phyloP scores from a whole-genome alignment of 331 rosid species.

The Acacia pycnantha region DNA sequence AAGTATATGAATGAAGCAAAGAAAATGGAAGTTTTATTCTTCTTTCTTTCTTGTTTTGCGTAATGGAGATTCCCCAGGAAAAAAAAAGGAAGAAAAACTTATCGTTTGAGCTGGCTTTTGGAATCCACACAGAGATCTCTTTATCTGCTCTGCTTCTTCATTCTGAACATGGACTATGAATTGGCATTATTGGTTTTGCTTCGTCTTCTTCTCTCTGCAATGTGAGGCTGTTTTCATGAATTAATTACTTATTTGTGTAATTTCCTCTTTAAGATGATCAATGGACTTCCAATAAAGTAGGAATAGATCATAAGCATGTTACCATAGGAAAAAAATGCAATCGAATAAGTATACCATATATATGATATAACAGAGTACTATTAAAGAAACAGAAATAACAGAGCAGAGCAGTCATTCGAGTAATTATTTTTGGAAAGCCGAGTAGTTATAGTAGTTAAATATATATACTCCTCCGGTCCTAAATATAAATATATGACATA shows the following conservation, averaged over 20 bases:
- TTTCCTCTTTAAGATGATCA: not conserved
- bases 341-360: not conserved
- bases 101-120: not conserved
- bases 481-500: no score
- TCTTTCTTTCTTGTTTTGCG: not conserved
- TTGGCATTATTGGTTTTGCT: not conserved
- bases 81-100: not conserved
- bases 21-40: not conserved
- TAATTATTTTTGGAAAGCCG: not conserved
- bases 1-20: not conserved
- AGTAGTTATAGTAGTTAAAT: not conserved
- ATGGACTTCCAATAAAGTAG: not conserved
- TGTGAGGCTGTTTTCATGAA: not conserved
- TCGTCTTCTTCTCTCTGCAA: not conserved
- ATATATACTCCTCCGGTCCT: no score
- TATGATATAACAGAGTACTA: not conserved
- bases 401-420: not conserved
- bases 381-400: not conserved
- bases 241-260: not conserved
- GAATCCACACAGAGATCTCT: not conserved
- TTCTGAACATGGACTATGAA: not conserved
- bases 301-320: not conserved
- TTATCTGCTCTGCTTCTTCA: not conserved
- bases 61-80: not conserved
- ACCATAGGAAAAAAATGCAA: not conserved